Evolutionary conservation across 2,329 filamentous ascomycete species (phyloP).

Genomic region (Colletotrichum tofieldiae): DNA sequence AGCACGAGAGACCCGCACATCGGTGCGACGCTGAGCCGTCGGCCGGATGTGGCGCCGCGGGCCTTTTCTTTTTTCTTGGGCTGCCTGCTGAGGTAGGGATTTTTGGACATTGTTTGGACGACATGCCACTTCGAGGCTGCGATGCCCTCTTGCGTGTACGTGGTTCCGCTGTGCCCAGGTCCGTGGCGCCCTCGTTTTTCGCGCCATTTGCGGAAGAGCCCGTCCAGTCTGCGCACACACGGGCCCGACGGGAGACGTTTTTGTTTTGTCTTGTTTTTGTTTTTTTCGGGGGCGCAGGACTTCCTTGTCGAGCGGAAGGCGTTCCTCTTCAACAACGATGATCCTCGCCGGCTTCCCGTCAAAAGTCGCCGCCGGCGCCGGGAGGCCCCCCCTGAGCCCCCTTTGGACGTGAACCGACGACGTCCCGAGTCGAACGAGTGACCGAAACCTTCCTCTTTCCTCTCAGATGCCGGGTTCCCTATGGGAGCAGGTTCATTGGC

Average conservation of each 20-base stretch:
- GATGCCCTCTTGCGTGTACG: neutral
- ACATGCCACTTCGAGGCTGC: slow-evolving; percentile 27
- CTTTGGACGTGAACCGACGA: neutral
- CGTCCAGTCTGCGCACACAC: neutral
- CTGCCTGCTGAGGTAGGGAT: too few relatives aligned
- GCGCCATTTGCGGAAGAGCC: neutral
- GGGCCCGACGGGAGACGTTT: neutral
- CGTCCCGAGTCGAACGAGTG: neutral
- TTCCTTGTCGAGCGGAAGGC: neutral
- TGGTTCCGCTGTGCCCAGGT: neutral
- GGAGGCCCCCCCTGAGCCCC: neutral
- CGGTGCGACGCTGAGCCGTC: slow-evolving; percentile 3
- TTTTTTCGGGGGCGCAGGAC: neutral
- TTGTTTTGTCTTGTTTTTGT: too few relatives aligned
- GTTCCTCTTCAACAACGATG: too few relatives aligned
- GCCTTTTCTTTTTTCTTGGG: too few relatives aligned
- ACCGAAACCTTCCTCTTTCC: neutral
- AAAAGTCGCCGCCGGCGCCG: neutral
- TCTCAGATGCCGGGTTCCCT: too few relatives aligned
- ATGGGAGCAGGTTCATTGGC: neutral
- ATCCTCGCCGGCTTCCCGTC: neutral
- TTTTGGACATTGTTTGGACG: slow-evolving; percentile 2
- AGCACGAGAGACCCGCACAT: neutral
- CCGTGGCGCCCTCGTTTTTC: neutral
- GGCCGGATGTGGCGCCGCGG: slow-evolving; percentile 18